These are phyloP conservation scores for Boletus hoseneyae DNA, from an alignment of 1,284 basidiomycete species.

Conservation along the genomic window DNA sequence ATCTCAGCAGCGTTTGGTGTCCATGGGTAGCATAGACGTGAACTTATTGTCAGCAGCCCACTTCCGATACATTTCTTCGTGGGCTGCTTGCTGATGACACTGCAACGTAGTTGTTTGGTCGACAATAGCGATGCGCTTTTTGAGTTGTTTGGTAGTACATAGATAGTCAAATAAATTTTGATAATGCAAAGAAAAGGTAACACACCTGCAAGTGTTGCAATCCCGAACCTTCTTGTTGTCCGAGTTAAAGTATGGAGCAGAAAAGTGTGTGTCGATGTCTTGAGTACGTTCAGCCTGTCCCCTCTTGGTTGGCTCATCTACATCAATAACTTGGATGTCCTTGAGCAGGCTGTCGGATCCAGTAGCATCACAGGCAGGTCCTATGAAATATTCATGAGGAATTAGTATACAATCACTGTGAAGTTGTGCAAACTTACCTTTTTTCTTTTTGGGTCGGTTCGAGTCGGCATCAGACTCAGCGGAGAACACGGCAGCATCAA, in stretches of 20 bases:
- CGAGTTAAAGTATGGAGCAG: too few species aligned
- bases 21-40: neutral
- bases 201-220: conserved; percentile 2
- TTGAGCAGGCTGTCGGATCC: conserved; percentile 4
- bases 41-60: conserved; percentile 2
- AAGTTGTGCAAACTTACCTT: neutral
- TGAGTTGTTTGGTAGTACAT: conserved; percentile 5
- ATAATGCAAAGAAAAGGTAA: neutral
- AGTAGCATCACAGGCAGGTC: neutral
- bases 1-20: neutral
- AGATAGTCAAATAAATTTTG: neutral
- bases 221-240: too few species aligned
- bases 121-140: neutral
- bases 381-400: neutral
- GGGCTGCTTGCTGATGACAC: conserved; percentile 2
- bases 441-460: too few species aligned
- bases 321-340: neutral
- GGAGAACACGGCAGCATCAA: neutral
- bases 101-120: neutral
- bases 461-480: neutral
- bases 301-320: conserved; percentile 3
- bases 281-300: too few species aligned
- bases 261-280: too few species aligned
- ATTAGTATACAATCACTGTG: too few species aligned
- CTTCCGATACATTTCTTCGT: neutral